Evolutionary conservation across 2,329 filamentous ascomycete species (phyloP).

Genomic region (Fusarium ambrosium): DNA sequence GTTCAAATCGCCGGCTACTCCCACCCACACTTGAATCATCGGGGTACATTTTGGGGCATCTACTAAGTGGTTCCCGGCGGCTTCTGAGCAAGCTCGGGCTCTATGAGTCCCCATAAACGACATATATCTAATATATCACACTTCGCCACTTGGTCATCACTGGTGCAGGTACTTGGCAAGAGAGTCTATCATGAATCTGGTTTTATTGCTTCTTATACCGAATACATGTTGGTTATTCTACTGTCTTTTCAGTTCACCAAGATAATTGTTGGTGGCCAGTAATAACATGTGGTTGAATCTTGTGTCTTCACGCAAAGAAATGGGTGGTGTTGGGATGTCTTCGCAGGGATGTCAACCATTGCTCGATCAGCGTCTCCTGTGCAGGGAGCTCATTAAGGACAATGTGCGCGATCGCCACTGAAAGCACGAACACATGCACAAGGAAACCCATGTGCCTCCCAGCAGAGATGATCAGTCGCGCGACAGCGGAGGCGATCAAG

Average conservation of each 20-base stretch:
- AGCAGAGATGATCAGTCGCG: background rate
- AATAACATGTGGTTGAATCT: background rate
- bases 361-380: background rate
- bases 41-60: background rate
- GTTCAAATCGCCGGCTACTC: background rate
- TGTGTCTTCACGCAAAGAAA: background rate
- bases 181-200: background rate
- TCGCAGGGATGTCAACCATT: background rate
- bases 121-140: background rate
- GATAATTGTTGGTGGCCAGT: background rate
- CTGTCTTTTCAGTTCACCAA: background rate
- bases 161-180: background rate
- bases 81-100: background rate
- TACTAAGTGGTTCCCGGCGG: background rate
- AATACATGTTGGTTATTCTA: background rate
- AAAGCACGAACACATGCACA: background rate
- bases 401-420: background rate
- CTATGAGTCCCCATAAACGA: background rate
- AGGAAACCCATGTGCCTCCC: background rate
- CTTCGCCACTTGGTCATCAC: background rate
- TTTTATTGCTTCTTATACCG: background rate
- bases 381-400: background rate
- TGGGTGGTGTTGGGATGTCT: background rate
- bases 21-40: background rate
- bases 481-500: background rate